Percentiles rank a stretch among this genome's conserved stretches.
phyloP scores from a whole-genome alignment of 1,284 basidiomycete species.

The Puccinia triticina region DNA sequence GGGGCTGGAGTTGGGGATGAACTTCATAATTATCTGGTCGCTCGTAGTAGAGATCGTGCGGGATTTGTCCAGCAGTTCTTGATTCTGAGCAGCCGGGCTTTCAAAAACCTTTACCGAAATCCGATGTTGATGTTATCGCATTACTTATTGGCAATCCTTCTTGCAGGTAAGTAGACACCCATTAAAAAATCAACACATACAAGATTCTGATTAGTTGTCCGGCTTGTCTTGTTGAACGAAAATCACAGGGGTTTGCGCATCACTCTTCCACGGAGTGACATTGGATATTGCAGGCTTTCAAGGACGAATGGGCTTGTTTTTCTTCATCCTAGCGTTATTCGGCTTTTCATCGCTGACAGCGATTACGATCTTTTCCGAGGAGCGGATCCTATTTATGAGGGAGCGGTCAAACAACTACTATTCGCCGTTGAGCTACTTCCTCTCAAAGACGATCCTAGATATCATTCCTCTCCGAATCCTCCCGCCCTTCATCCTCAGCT shows the following conservation, averaged over 20 bases:
- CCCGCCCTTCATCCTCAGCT: conserved; percentile 89
- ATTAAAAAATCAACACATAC: background rate
- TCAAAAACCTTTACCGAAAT: conserved; percentile 89
- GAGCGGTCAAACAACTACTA: conserved; percentile 97
- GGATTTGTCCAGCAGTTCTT: conserved; percentile 85
- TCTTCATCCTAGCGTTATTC: conserved; percentile 91
- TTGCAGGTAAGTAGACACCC: conserved; percentile 70
- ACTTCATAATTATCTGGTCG: background rate
- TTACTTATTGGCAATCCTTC: conserved; percentile 78
- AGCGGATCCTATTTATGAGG: conserved; percentile 91
- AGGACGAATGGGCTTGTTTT: conserved; percentile 83
- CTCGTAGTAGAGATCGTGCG: conserved; percentile 65
- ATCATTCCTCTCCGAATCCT: conserved; percentile 90
- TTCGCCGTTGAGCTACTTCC: conserved; percentile 90
- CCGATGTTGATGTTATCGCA: conserved; percentile 87
- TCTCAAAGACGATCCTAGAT: conserved; percentile 94
- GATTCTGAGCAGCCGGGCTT: conserved; percentile 90
- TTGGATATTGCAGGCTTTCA: conserved; percentile 90
- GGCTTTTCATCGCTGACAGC: conserved; percentile 95
- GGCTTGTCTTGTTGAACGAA: conserved; percentile 62
- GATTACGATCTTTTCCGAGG: conserved; percentile 86
- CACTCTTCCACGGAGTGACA: conserved; percentile 47
- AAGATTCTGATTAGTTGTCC: conserved; percentile 65
- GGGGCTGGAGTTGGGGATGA: conserved; percentile 19
- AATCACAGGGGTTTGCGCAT: conserved; percentile 53